A percentile compares a stretch with the other conserved stretches of the same genome.
Conservation (phyloP, 495 filamentous ascomycete genomes). For the Peziza echinospora region DNA sequence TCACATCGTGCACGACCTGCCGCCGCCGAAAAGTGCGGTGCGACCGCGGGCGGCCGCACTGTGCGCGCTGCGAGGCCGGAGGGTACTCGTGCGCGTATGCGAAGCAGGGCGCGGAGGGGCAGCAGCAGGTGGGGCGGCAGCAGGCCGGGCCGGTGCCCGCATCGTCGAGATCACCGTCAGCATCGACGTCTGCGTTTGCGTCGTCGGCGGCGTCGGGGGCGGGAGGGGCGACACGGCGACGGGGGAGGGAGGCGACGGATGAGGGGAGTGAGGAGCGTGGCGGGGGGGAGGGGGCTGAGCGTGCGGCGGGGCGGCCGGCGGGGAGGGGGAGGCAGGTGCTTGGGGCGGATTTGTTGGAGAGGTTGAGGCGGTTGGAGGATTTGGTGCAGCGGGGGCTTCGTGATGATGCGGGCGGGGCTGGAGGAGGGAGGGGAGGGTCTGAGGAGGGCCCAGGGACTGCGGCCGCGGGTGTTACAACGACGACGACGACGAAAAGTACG, state of each 20-base stretch:
- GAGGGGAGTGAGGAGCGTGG: slow-evolving; percentile 8
- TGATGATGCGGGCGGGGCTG: neutral
- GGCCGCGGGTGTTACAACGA: too few relatives aligned
- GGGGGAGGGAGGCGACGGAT: slow-evolving; percentile 5
- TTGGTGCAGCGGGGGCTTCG: neutral
- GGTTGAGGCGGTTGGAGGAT: neutral
- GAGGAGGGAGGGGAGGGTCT: neutral
- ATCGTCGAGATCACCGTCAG: too few relatives aligned
- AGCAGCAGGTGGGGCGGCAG: too few relatives aligned
- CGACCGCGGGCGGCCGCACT: slow-evolving; percentile 20
- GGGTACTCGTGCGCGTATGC: neutral
- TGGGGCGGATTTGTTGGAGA: neutral
- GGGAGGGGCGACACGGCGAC: slow-evolving; percentile 1
- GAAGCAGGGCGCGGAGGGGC: too few relatives aligned
- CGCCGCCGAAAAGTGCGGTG: slow-evolving; percentile 22
- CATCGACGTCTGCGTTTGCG: too few relatives aligned
- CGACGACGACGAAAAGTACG: too few relatives aligned
- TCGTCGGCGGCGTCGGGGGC: too few relatives aligned
- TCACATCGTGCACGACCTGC: slow-evolving; percentile 20
- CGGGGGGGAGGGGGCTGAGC: slow-evolving; percentile 4
- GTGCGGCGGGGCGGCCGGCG: too few relatives aligned
- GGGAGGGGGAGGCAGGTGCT: neutral
- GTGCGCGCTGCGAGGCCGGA: slow-evolving; percentile 19
- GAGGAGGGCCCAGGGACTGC: neutral
- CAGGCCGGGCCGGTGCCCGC: too few relatives aligned